Base-by-base conservation (phyloP, 1,284 basidiomycete genomes). In the Hemileia vastatrix region DNA sequence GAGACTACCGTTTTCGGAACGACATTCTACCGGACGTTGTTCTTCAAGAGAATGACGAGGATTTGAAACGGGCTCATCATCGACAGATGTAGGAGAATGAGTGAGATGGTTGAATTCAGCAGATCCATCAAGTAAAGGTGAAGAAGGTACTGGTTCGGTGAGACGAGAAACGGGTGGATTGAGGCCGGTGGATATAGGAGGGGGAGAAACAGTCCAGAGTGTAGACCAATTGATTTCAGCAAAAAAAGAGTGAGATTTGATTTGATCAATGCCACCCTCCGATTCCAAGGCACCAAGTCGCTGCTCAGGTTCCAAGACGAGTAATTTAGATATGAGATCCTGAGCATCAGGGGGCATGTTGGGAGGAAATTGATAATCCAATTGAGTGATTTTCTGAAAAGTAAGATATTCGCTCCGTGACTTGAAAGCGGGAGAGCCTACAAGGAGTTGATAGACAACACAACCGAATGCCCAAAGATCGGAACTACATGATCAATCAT, bases 131-230 rank as follows among this genome's bases (percentile, higher is more conserved):
- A n/a, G n/a, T n/a, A n/a, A n/a, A n/a, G n/a, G n/a, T n/a, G n/a
- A n/a, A n/a, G n/a, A n/a, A n/a, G n/a, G n/a, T n/a, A n/a, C n/a
- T n/a, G n/a, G n/a, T n/a, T n/a, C n/a, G n/a, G n/a, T n/a, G n/a
- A n/a, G n/a, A n/a, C n/a, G n/a, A n/a, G n/a, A n/a, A n/a, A n/a
- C n/a, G n/a, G n/a, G n/a, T n/a, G n/a, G n/a, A n/a, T n/a, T n/a
- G 6, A 73, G 45, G 1, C 80, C 80, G 0, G 79, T 78, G 13
- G 69, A 65, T 48, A 79, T 76, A 3, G 65, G 48, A 1, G 79
- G 78, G 5, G 77, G 76, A 3, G 74, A 69, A 15, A 70, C 64
- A 0, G 81, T 83, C 90, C 91, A 95, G 2, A 95, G 78, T 0
- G 80, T 82, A 4, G 78, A 75, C 84, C 88, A 95, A 64, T 83